Conservation (phyloP, 805 yeast genomes). For the Kuraishia floccosa region DNA sequence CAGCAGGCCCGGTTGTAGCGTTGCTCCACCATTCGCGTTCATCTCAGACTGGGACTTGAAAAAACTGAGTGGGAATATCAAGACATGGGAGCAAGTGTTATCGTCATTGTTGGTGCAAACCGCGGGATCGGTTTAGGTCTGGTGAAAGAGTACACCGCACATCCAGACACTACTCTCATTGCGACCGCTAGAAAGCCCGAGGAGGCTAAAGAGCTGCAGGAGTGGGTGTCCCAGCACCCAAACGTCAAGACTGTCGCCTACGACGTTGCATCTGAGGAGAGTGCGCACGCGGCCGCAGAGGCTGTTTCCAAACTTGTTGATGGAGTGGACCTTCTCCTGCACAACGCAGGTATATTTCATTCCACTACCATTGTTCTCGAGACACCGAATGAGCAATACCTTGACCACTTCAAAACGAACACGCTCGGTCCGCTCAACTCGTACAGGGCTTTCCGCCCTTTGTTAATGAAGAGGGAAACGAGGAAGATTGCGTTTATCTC, state of each 20-base stretch:
- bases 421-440: slow-evolving; percentile 12
- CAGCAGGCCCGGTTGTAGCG: too few relatives aligned
- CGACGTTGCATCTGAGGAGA: neutral
- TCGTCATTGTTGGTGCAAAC: slow-evolving; percentile 1
- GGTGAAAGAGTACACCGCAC: neutral
- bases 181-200: neutral
- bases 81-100: neutral
- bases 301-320: too few relatives aligned
- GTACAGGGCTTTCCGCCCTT: slow-evolving; percentile 10
- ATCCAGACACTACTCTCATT: neutral
- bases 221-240: neutral
- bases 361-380: neutral
- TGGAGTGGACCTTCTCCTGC: neutral
- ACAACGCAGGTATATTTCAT: neutral
- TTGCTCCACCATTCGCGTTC: too few relatives aligned
- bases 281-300: neutral
- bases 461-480: slow-evolving; percentile 8
- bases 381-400: neutral
- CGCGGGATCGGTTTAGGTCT: slow-evolving; percentile 2
- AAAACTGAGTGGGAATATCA: neutral
- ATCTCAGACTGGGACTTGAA: too few relatives aligned
- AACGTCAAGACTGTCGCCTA: neutral
- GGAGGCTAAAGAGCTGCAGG: neutral
- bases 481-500: slow-evolving; percentile 17
- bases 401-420: slow-evolving; percentile 10